Conservation (phyloP, 2,329 filamentous ascomycete genomes). For the Diaporthe helianthi region DNA sequence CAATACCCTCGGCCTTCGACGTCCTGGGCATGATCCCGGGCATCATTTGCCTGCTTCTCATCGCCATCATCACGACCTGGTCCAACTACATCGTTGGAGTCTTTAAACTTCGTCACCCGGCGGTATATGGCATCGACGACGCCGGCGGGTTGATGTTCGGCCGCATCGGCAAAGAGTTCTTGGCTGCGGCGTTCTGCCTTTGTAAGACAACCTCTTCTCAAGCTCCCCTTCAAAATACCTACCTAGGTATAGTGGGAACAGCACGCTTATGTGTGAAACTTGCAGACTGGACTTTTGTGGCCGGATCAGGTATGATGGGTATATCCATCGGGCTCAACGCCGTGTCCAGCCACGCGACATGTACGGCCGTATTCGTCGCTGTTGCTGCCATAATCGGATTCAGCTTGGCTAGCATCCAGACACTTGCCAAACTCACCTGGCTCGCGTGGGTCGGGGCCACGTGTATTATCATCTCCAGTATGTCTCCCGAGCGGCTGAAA, state of each 20-base stretch:
- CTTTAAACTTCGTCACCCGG: background rate
- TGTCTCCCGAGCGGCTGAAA: too few relatives aligned
- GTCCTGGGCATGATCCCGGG: background rate
- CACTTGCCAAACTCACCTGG: slow-evolving; percentile 34
- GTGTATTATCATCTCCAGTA: slow-evolving; percentile 49
- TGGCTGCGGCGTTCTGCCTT: background rate
- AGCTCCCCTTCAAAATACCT: background rate
- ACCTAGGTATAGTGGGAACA: background rate
- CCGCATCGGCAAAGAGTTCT: background rate
- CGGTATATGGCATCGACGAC: background rate
- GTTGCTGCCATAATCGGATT: slow-evolving; percentile 39
- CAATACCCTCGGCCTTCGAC: background rate
- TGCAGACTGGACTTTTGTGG: slow-evolving; percentile 37
- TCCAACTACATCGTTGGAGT: slow-evolving; percentile 4
- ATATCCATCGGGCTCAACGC: slow-evolving; percentile 40
- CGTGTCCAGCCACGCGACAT: slow-evolving; percentile 39
- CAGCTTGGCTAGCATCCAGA: slow-evolving; percentile 37
- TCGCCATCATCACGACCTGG: slow-evolving; percentile 10
- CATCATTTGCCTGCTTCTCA: background rate
- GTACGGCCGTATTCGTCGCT: slow-evolving; percentile 40
- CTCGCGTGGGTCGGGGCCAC: slow-evolving; percentile 54
- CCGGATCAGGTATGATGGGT: slow-evolving; percentile 37
- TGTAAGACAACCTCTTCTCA: background rate
- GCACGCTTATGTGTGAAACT: background rate
- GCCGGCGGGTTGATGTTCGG: background rate